Evolutionary conservation across 2,329 filamentous ascomycete genomes (phyloP).

Genomic region (Neofusicoccum sp.): DNA sequence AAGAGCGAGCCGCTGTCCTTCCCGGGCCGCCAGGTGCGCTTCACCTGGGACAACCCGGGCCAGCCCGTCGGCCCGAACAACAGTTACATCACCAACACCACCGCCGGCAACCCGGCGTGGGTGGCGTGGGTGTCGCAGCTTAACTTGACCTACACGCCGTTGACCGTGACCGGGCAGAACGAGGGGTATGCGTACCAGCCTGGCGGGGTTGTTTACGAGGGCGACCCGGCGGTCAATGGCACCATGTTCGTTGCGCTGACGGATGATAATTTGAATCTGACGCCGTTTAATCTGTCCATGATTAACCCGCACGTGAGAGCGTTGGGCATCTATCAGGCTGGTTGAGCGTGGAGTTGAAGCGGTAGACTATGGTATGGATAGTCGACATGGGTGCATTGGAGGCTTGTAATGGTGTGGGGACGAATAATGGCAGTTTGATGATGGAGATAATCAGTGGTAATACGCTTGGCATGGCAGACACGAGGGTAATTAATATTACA

Average conservation of each 20-base stretch:
- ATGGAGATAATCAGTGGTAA: too few species aligned
- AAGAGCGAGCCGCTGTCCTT: slow-evolving; percentile 69
- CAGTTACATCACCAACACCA: slow-evolving; percentile 67
- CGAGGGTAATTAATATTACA: too few species aligned
- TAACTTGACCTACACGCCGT: slow-evolving; percentile 51
- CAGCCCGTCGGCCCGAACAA: slow-evolving; percentile 73
- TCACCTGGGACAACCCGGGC: slow-evolving; percentile 72
- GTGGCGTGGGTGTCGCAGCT: slow-evolving; percentile 77
- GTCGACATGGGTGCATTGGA: too few species aligned
- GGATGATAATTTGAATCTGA: slow-evolving; percentile 65
- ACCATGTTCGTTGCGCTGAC: slow-evolving; percentile 80
- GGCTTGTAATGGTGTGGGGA: too few species aligned
- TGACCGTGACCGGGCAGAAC: slow-evolving; percentile 64
- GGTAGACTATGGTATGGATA: not conserved
- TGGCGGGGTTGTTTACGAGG: slow-evolving; percentile 63
- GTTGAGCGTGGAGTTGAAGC: slow-evolving; percentile 47
- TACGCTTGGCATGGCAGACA: too few species aligned
- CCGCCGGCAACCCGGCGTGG: slow-evolving; percentile 60
- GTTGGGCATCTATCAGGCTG: slow-evolving; percentile 73
- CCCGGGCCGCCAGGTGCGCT: slow-evolving; percentile 67
- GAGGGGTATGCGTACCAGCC: slow-evolving; percentile 71
- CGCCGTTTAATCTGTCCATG: slow-evolving; percentile 71
- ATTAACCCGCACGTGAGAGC: slow-evolving; percentile 76
- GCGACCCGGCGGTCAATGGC: slow-evolving; percentile 69
- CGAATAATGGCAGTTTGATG: too few species aligned